Evolutionary conservation across 495 filamentous ascomycete species (phyloP).

Genomic region (Annulohypoxylon stygium): DNA sequence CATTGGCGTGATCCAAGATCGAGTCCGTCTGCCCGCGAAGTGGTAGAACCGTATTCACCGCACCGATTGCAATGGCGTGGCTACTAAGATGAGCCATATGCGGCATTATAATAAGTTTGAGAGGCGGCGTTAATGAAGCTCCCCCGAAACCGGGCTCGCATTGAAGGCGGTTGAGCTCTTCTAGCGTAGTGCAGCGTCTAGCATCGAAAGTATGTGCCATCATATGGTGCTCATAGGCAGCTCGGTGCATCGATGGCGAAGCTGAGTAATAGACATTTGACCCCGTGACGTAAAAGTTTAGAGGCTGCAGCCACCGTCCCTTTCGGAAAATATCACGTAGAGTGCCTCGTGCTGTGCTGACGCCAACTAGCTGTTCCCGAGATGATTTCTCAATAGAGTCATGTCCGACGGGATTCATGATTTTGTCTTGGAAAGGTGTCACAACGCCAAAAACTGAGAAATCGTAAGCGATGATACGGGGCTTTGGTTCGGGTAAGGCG

Average conservation of each 20-base stretch:
- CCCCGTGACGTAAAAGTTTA: constrained; percentile 81
- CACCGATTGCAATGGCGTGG: constrained; percentile 83
- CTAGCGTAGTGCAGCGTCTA: constrained; percentile 72
- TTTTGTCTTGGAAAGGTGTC: constrained; percentile 75
- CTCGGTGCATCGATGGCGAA: constrained; percentile 84
- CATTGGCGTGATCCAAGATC: constrained; percentile 74
- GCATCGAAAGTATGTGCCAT: constrained; percentile 80
- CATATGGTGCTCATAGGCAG: constrained; percentile 76
- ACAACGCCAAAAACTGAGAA: constrained; percentile 74
- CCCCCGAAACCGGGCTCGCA: constrained; percentile 78
- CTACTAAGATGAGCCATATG: constrained; percentile 76
- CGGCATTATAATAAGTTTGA: constrained; percentile 78
- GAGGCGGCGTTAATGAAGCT: constrained; percentile 78
- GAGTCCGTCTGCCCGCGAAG: constrained; percentile 70
- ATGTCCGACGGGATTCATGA: constrained; percentile 77
- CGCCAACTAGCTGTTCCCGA: constrained; percentile 57
- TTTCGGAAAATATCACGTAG: constrained; percentile 67
- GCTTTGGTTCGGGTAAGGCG: constrained; percentile 66
- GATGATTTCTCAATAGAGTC: constrained; percentile 68
- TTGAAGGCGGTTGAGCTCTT: constrained; percentile 72
- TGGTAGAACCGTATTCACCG: constrained; percentile 85
- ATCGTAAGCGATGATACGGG: constrained; percentile 79
- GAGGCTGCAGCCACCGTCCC: constrained; percentile 69
- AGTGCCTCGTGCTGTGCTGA: constrained; percentile 64
- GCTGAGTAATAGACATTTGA: constrained; percentile 80